These are phyloP conservation scores for Trichoderma hamatum DNA, from an alignment of 2,329 filamentous ascomycete species.

Conservation along the genomic window DNA sequence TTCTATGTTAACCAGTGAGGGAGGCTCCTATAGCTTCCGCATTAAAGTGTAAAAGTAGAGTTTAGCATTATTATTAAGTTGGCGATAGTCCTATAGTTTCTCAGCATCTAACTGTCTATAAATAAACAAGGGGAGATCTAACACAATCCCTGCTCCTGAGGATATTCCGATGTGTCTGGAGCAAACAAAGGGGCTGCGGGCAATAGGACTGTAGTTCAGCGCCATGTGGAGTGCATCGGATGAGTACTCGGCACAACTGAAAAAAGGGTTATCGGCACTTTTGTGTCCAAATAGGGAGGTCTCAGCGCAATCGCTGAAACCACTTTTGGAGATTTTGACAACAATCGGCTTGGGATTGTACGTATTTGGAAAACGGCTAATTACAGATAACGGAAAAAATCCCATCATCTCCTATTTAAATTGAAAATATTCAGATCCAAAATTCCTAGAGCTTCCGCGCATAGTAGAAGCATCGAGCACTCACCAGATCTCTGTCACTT, in stretches of 20 bases:
- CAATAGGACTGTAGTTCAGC: not conserved
- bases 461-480: not conserved
- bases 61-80: not conserved
- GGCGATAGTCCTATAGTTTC: not conserved
- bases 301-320: not conserved
- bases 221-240: not conserved
- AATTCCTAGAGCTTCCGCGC: not conserved
- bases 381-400: not conserved
- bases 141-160: not conserved
- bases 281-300: not conserved
- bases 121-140: not conserved
- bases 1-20: not conserved
- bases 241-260: not conserved
- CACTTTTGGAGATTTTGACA: not conserved
- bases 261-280: not conserved
- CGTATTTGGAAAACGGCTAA: not conserved
- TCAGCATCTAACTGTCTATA: not conserved
- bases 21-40: not conserved
- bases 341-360: not conserved
- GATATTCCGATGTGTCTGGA: not conserved
- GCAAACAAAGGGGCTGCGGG: not conserved
- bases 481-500: not conserved
- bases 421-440: not conserved
- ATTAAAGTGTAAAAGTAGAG: not conserved
- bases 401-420: not conserved